Conservation (phyloP, 192 early-diverging fungal species). For the Backusella parvicylindrica region DNA sequence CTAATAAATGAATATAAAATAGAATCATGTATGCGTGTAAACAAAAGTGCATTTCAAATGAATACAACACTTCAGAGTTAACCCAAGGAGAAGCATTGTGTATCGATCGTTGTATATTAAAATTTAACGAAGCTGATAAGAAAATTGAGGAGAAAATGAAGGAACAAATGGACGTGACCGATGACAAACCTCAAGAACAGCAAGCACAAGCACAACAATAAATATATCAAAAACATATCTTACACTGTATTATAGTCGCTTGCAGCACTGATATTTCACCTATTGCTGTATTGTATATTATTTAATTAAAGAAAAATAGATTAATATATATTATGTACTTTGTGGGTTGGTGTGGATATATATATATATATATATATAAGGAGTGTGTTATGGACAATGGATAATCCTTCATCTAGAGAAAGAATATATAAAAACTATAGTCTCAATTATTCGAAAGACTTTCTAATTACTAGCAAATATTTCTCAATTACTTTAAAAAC, state of each 20-base stretch:
- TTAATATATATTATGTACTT: not conserved
- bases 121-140: constrained; percentile 85
- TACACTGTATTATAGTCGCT: not conserved
- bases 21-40: constrained; percentile 81
- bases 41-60: constrained; percentile 79
- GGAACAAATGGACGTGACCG: constrained; percentile 33
- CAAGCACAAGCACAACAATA: not conserved
- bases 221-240: not conserved
- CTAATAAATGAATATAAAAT: not conserved
- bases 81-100: constrained; percentile 93
- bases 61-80: constrained; percentile 73
- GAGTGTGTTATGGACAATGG: no score
- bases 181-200: not conserved
- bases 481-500: no score
- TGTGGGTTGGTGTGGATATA: not conserved
- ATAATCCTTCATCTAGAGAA: no score
- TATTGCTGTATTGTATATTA: not conserved
- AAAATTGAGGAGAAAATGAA: constrained; percentile 78
- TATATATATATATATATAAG: no score
- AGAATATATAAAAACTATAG: no score
- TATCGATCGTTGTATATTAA: constrained; percentile 84
- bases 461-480: no score
- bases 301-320: not conserved
- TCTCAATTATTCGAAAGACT: no score
- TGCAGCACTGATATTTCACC: not conserved